Base-by-base conservation (phyloP, 73 alveolate species). In the Effrenium voratum region DNA sequence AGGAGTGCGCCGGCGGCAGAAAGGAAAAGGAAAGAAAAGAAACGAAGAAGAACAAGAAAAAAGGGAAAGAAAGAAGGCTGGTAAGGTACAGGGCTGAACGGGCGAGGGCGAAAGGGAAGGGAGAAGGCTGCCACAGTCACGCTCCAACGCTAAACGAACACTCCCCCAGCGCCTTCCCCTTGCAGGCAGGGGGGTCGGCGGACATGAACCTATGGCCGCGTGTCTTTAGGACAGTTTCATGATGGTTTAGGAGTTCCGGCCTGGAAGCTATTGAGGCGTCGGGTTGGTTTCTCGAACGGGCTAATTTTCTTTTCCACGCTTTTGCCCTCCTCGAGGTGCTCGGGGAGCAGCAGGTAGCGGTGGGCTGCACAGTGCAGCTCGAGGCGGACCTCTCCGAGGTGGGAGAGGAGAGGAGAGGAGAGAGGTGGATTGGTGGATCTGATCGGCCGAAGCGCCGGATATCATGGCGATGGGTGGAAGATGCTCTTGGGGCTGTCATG, bases 381-480 rank as follows among this genome's bases (percentile, higher is more conserved):
- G 96, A 90, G 44, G 96, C 96, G 8, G 96, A 90, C 79, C 87
- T 90, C 38, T 90, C 96, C 19, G 87, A 90, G 96, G 96, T 83
- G 12, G 49, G 50, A n/a, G n/a, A n/a, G n/a, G n/a, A n/a, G n/a
- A n/a, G n/a, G n/a, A n/a, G n/a, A n/a, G n/a, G n/a, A n/a, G n/a
- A n/a, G n/a, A n/a, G n/a, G n/a, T n/a, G n/a, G n/a, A n/a, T n/a
- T n/a, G n/a, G n/a, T n/a, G n/a, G n/a, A n/a, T n/a, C n/a, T n/a
- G n/a, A n/a, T n/a, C n/a, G n/a, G n/a, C n/a, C n/a, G n/a, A n/a
- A n/a, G n/a, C n/a, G n/a, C n/a, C n/a, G n/a, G n/a, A n/a, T n/a
- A n/a, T n/a, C n/a, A n/a, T 12, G 76, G 81, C 49, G 13, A 13
- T 0, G 49, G 63, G 63, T 19, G 8, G 8, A 52, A 52, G 63